phyloP scores from a whole-genome alignment of 352 stramenopile genomes.

The Phytophthora rubi region DNA sequence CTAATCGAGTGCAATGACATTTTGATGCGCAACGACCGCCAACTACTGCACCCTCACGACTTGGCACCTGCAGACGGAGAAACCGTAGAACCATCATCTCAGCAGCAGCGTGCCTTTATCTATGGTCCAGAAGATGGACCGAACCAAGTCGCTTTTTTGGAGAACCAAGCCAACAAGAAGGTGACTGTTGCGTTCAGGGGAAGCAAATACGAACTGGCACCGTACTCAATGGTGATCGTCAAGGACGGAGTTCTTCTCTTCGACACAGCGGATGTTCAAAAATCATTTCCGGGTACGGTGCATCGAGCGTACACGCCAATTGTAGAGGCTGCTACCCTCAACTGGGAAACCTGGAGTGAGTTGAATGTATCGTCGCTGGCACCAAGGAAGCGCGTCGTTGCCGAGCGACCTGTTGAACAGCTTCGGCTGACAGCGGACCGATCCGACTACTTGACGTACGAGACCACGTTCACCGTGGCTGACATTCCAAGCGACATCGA shows the following conservation, averaged over 20 bases:
- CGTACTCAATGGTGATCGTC: slow-evolving; percentile 59
- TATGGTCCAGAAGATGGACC: slow-evolving; percentile 38
- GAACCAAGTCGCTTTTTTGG: slow-evolving; percentile 55
- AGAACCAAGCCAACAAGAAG: slow-evolving; percentile 49
- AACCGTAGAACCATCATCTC: slow-evolving; percentile 13
- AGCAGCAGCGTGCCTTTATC: slow-evolving; percentile 53
- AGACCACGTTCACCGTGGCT: slow-evolving; percentile 48
- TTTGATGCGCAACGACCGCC: slow-evolving; percentile 53
- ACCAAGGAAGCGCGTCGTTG: slow-evolving; percentile 44
- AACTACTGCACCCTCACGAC: slow-evolving; percentile 52
- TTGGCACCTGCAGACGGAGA: slow-evolving; percentile 14
- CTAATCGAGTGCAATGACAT: slow-evolving; percentile 66
- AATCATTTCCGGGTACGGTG: slow-evolving; percentile 50
- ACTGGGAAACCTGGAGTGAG: slow-evolving; percentile 68
- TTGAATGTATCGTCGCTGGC: slow-evolving; percentile 34
- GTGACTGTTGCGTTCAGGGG: slow-evolving; percentile 45
- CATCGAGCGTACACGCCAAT: slow-evolving; percentile 53
- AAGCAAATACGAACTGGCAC: slow-evolving; percentile 43
- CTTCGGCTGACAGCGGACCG: slow-evolving; percentile 58
- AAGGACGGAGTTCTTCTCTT: slow-evolving; percentile 51
- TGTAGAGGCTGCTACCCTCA: slow-evolving; percentile 33
- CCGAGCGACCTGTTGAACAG: slow-evolving; percentile 55
- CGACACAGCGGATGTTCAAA: slow-evolving; percentile 57
- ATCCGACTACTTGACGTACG: slow-evolving; percentile 73
- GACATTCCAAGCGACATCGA: neutral